A percentile compares a stretch with the other conserved stretches of the same genome.
Evolutionary conservation across 1,284 basidiomycete species (phyloP).

Genomic region (Heterobasidion parviporum): DNA sequence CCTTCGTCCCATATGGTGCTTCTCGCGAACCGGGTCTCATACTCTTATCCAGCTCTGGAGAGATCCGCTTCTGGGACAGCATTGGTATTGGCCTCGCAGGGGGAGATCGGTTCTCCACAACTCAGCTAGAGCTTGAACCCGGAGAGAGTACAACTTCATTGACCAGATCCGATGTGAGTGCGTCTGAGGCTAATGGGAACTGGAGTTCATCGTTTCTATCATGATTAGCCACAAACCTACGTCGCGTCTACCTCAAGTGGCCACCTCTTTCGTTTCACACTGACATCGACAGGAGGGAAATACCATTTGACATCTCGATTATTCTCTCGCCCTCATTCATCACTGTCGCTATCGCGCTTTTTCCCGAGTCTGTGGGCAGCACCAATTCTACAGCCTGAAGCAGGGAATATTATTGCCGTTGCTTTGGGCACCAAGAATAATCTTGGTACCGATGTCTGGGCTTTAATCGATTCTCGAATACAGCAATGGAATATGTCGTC

Average conservation of each 20-base stretch:
- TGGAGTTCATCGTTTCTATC: neutral
- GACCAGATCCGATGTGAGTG: constrained; percentile 53
- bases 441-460: constrained; percentile 50
- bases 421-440: constrained; percentile 36
- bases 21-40: constrained; percentile 73
- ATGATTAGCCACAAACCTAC: constrained; percentile 50
- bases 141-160: constrained; percentile 60
- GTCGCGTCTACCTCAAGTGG: constrained; percentile 62
- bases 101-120: constrained; percentile 56
- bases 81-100: constrained; percentile 75
- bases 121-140: constrained; percentile 40
- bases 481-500: constrained; percentile 60
- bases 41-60: constrained; percentile 54
- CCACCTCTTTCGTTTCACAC: constrained; percentile 51
- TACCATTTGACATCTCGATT: constrained; percentile 45
- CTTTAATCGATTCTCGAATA: constrained; percentile 53
- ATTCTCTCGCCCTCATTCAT: constrained; percentile 49
- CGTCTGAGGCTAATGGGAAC: neutral
- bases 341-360: constrained; percentile 49
- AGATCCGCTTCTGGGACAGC: constrained; percentile 72
- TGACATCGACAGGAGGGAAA: constrained; percentile 62
- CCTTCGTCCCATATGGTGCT: constrained; percentile 59
- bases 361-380: constrained; percentile 48
- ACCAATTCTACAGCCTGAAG: constrained; percentile 23
- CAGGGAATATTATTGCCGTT: constrained; percentile 53